Base-by-base conservation (phyloP, 768 basidiomycete species). In the Hydnum rufescens region DNA sequence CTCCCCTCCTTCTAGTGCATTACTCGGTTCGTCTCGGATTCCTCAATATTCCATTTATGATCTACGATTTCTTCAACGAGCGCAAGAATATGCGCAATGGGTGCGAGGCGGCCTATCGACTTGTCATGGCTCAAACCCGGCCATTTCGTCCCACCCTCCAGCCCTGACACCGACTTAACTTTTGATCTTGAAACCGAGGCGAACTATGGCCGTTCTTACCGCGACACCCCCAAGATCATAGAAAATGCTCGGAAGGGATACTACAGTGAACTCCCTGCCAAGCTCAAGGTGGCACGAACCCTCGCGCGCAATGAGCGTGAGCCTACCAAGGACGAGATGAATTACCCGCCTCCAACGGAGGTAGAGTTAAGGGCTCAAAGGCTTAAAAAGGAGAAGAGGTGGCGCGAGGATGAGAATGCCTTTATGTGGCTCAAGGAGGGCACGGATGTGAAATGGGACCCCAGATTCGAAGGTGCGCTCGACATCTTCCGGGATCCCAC, bases 21-120 rank as follows among this genome's bases (percentile, higher is more conserved):
- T 87, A 78, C 63, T 71, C 73, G 34, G 76, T 88, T 60, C 72
- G 80, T 58, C 71, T 93, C 51, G 90, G 90, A 4, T 73, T 92
- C 61, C 74, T 71, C 28, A 83, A 85, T 60, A 78, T 93, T 53
- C 90, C 90, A 8, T 66, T 74, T 58, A 92, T 93, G 88, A 74
- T 93, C 46, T 81, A 78, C 76, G 84, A 78, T 57, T 89, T 89
- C 66, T 96, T 95, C 70, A 90, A 88, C 62, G 80, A 84, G 62
- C 78, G 89, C 4, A 68, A 76, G 46, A 78, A 82, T 60, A 87
- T 88, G n/a, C 73, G 66, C 4, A 65, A 74, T 8, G 93, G 93
- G 30, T 80, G 83, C 5, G 78, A 92, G 58, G 81, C 81, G 6
- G 90, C 81, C 0, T 82, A 85, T 62, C 68, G 70, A 44, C 70